Evolutionary conservation across 2,329 filamentous ascomycete genomes (phyloP).

Genomic region (Trichophyton rubrum): DNA sequence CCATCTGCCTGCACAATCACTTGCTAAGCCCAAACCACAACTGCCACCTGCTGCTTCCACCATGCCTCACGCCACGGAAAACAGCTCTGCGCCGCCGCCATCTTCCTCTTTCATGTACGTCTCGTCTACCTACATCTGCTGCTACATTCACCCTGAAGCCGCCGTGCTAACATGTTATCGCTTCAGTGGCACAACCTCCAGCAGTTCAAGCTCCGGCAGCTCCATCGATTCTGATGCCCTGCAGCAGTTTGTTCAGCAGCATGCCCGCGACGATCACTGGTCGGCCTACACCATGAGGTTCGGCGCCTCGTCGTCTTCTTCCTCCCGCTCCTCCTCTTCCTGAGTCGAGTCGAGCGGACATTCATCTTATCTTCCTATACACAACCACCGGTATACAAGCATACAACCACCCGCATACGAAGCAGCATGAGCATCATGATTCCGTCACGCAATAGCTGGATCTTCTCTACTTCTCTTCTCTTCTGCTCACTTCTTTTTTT

Average conservation of each 20-base stretch:
- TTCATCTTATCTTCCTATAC: too few relatives aligned
- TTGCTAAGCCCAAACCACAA: neutral
- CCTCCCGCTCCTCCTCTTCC: neutral
- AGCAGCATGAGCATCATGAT: neutral
- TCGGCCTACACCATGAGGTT: neutral
- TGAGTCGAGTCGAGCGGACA: neutral
- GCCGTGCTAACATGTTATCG: neutral
- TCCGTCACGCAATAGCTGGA: neutral
- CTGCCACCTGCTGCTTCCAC: neutral
- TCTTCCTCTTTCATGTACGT: neutral
- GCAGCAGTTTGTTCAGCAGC: neutral
- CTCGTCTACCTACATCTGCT: neutral
- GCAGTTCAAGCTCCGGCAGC: neutral
- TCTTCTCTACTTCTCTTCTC: neutral
- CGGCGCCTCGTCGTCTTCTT: neutral
- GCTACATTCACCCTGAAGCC: neutral
- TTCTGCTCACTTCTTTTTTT: neutral
- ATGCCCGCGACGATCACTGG: neutral
- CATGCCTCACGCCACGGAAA: neutral
- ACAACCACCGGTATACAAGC: neutral
- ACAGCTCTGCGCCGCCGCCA: neutral
- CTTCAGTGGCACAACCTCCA: neutral
- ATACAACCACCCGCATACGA: neutral
- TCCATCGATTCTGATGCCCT: neutral
- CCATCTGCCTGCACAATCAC: neutral